A percentile compares a stretch with the other conserved stretches of the same genome.
These are phyloP conservation scores for Alloteropsis semialata DNA, from an alignment of 176 grass and related monocot genomes.

Conservation along the genomic window DNA sequence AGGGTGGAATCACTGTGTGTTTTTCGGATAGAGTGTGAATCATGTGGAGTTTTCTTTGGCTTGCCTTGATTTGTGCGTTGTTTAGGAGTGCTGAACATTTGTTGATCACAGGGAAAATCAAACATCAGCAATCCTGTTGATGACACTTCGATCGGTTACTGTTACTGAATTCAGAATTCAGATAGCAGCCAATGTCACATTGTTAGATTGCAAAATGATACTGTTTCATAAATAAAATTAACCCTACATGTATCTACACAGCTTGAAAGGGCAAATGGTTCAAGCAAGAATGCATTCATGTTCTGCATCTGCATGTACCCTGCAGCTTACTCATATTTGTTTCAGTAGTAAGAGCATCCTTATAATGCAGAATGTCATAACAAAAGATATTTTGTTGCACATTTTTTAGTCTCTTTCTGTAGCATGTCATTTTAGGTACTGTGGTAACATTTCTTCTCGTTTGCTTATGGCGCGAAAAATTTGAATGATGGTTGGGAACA, in stretches of 20 bases:
- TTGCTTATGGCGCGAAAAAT: neutral
- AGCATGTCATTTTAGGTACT: neutral
- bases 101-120: neutral
- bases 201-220: neutral
- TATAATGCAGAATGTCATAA: neutral
- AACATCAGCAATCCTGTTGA: neutral
- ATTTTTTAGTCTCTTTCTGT: neutral
- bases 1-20: neutral
- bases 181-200: neutral
- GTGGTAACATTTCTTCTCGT: neutral
- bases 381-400: neutral
- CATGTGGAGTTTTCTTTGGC: neutral
- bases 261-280: constrained; percentile 13
- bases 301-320: neutral
- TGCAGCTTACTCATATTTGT: neutral
- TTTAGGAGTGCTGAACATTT: neutral
- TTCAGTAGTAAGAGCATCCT: neutral
- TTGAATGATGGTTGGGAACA: neutral
- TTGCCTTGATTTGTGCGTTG: constrained; percentile 2
- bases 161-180: neutral
- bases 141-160: neutral
- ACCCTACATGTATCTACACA: neutral
- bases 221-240: neutral
- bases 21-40: neutral
- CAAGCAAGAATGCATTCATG: constrained; percentile 15